Evolutionary conservation across 1,284 basidiomycete genomes (phyloP).

Genomic region (Volvariella volvacea): DNA sequence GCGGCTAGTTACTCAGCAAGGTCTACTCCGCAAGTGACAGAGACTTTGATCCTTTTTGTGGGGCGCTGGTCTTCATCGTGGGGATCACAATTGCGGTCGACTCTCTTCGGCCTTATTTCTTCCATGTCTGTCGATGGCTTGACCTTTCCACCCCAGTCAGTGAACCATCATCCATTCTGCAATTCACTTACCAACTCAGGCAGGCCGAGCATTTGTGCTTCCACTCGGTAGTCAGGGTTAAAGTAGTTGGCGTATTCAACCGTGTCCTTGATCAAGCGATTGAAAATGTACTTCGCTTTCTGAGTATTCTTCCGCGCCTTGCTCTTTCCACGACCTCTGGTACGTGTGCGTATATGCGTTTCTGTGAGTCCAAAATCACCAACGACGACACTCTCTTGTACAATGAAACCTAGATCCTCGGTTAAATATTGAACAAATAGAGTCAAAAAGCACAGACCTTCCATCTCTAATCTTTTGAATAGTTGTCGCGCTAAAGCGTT

Average conservation of each 20-base stretch:
- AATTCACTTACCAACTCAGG: slow-evolving; percentile 41
- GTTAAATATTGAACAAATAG: slow-evolving; percentile 5
- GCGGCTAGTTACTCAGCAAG: slow-evolving; percentile 40
- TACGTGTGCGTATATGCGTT: slow-evolving; percentile 27
- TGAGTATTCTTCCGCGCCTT: slow-evolving; percentile 44
- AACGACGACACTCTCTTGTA: slow-evolving; percentile 37
- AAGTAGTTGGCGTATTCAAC: slow-evolving; percentile 61
- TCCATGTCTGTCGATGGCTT: slow-evolving; percentile 41
- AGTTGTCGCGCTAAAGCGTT: slow-evolving; percentile 50
- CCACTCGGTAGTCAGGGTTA: slow-evolving; percentile 48
- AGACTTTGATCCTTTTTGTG: slow-evolving; percentile 50
- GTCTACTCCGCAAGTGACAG: slow-evolving; percentile 46
- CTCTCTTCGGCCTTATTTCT: slow-evolving; percentile 38
- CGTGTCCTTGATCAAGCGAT: slow-evolving; percentile 35
- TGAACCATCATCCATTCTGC: not conserved
- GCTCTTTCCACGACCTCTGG: slow-evolving; percentile 32
- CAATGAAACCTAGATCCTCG: slow-evolving; percentile 48
- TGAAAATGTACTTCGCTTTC: slow-evolving; percentile 52
- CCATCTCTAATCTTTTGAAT: slow-evolving; percentile 60
- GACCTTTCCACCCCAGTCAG: too few relatives aligned
- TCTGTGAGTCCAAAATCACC: slow-evolving; percentile 47
- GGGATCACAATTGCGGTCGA: slow-evolving; percentile 14
- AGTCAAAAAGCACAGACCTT: slow-evolving; percentile 38
- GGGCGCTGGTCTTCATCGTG: slow-evolving; percentile 18
- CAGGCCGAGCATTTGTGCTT: slow-evolving; percentile 53